A percentile compares a stretch with the other conserved stretches of the same genome.
Conservation (phyloP, 306 rosid species). For the Castanea mollissima region DNA sequence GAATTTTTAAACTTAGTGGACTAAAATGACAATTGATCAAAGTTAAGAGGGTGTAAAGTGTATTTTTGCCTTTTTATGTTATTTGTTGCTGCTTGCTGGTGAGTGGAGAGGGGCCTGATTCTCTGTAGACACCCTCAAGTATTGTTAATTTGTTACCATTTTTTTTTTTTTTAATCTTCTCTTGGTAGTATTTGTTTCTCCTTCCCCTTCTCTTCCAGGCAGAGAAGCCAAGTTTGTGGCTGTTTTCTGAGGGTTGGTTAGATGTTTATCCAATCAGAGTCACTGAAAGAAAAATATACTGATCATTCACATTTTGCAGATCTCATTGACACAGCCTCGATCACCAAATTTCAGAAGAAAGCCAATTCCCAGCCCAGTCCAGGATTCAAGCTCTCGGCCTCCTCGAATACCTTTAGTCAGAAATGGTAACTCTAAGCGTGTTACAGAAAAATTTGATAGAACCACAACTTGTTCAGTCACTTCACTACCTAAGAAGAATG, state of each 20-base stretch:
- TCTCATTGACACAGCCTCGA: constrained; percentile 32
- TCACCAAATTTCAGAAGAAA: constrained; percentile 47
- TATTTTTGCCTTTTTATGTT: background rate
- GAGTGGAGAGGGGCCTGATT: background rate
- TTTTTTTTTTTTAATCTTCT: background rate
- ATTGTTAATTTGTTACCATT: too few species aligned
- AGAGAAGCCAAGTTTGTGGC: background rate
- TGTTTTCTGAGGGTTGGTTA: background rate
- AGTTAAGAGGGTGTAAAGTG: too few species aligned
- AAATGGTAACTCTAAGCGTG: constrained; percentile 31
- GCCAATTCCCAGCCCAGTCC: constrained; percentile 27
- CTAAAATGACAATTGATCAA: too few species aligned
- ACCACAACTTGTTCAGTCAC: constrained; percentile 30
- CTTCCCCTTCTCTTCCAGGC: background rate
- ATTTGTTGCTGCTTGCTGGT: background rate
- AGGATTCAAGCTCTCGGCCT: constrained; percentile 33
- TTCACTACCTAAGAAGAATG: constrained; percentile 38
- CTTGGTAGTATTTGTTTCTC: background rate
- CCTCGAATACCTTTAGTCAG: constrained; percentile 43
- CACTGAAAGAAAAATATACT: background rate
- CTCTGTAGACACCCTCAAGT: background rate
- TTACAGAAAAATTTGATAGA: constrained; percentile 25
- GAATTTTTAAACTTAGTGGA: too few species aligned
- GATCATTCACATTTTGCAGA: constrained; percentile 33
- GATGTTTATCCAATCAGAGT: background rate